Base-by-base conservation (phyloP, 2,329 filamentous ascomycete genomes). In the Plenodomus biglobosus region DNA sequence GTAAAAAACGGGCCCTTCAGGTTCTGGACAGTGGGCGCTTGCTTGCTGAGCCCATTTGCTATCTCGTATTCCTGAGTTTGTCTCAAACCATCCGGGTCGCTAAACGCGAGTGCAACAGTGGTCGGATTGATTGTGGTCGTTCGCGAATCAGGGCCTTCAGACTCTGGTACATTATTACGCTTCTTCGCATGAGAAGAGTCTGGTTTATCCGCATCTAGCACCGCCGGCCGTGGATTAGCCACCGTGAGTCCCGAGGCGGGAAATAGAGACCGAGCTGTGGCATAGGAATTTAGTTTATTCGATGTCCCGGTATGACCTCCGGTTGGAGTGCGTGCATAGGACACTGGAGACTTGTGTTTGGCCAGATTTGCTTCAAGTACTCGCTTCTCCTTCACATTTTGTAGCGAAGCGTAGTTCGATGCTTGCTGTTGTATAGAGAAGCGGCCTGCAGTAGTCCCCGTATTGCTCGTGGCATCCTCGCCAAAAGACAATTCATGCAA, bases 1-100 rank as follows among this genome's bases (percentile, higher is more conserved):
- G 60, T 56, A 49, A 73, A 74, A 58, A 72, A 73, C 0, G 72
- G 69, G 0, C 70, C 71, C 5, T 63, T 60, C 48, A 70, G 68
- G 44, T 60, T 66, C 44, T 73, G 71, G 8, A 49, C 48, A n/a
- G 62, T 73, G 1, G 68, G 66, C 18, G 45, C 35, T 38, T 62
- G 59, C 19, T 64, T 56, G 8, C 51, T 42, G 7, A 64, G 42
- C 6, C 64, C 63, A 17, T 62, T 64, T n/a, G 54, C 59, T 20
- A 65, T 58, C 22, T 62, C 59, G 13, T 57, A 52, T 4, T 47
- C 39, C 22, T 53, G 57, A 3, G 30, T 34, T 24, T 52, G 48
- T 8, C 52, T 52, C 8, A 55, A 17, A 10, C 45, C 55, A 46
- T 70, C 66, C 13, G 61, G 64, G 35, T 66, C 65, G 38, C 65